Evolutionary conservation across 805 yeast species (phyloP).

Genomic region (Metschnikowia peoriensis): DNA sequence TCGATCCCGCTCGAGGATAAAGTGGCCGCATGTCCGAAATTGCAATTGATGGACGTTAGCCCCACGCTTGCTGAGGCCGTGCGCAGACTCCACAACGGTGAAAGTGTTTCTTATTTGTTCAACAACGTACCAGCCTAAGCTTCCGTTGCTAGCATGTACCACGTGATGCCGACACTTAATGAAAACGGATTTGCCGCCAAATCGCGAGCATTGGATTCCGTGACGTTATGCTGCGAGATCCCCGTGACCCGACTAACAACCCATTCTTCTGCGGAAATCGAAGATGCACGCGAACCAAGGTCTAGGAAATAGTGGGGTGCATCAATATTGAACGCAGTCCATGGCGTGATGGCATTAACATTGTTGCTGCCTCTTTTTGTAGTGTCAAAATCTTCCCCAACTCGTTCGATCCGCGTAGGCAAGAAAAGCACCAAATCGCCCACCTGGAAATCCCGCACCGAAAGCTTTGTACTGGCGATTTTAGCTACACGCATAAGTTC

Average conservation of each 20-base stretch:
- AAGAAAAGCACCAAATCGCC: slow-evolving; percentile 83
- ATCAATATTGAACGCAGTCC: slow-evolving; percentile 95
- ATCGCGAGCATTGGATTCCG: slow-evolving; percentile 38
- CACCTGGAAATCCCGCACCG: slow-evolving; percentile 62
- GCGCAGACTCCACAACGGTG: slow-evolving; percentile 94
- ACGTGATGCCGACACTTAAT: slow-evolving; percentile 56
- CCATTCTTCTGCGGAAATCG: slow-evolving; percentile 60
- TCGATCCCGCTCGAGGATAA: slow-evolving; percentile 81
- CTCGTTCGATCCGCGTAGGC: slow-evolving; percentile 61
- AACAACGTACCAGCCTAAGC: slow-evolving; percentile 47
- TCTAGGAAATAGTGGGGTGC: slow-evolving; percentile 80
- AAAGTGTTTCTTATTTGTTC: slow-evolving; percentile 85
- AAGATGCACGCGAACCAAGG: slow-evolving; percentile 28
- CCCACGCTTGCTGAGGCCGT: slow-evolving; percentile 91
- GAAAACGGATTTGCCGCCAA: slow-evolving; percentile 58
- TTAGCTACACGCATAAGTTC: slow-evolving; percentile 40
- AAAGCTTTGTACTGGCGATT: slow-evolving; percentile 42
- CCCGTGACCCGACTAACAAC: slow-evolving; percentile 65
- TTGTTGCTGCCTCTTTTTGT: background rate
- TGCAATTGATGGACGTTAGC: slow-evolving; percentile 80
- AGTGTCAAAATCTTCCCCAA: slow-evolving; percentile 10
- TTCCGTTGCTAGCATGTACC: slow-evolving; percentile 44
- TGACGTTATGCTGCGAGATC: slow-evolving; percentile 56
- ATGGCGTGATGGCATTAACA: slow-evolving; percentile 44
- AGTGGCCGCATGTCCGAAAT: slow-evolving; percentile 56